Percentiles rank a stretch among this genome's conserved stretches.
These are phyloP conservation scores for Annulohypoxylon truncatum DNA, from an alignment of 2,329 filamentous ascomycete species.

Conservation along the genomic window DNA sequence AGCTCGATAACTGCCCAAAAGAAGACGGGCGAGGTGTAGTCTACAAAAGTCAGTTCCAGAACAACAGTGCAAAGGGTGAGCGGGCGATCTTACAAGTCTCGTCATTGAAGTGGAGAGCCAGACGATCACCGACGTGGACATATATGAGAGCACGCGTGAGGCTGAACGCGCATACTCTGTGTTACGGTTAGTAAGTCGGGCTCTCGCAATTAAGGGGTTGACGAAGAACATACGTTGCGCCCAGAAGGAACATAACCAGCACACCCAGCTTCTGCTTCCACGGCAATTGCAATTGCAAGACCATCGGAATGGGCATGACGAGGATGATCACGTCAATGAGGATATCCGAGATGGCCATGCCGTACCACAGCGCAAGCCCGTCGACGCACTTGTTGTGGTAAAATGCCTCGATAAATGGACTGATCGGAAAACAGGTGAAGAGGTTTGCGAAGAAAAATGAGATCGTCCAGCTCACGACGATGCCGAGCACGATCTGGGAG, in stretches of 20 bases:
- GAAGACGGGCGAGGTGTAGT: constrained; percentile 46
- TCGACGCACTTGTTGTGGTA: constrained; percentile 45
- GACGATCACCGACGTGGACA: constrained; percentile 37
- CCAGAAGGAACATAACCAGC: constrained; percentile 45
- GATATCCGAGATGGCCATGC: constrained; percentile 41
- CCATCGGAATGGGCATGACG: constrained; percentile 45
- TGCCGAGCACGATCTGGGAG: constrained; percentile 29
- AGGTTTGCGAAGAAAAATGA: constrained; percentile 46
- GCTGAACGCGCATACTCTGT: constrained; percentile 42
- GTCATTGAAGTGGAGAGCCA: constrained; percentile 40
- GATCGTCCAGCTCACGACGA: constrained; percentile 40
- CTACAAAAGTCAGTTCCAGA: constrained; percentile 24
- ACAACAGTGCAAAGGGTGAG: too few relatives aligned
- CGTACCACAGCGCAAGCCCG: constrained; percentile 39
- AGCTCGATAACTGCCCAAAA: constrained; percentile 42
- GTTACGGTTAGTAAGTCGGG: constrained; percentile 8
- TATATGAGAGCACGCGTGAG: constrained; percentile 31
- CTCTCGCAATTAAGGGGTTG: background rate
- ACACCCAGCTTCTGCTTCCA: constrained; percentile 43
- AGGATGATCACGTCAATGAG: constrained; percentile 45
- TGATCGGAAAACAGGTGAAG: constrained; percentile 45
- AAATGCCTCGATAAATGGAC: constrained; percentile 42
- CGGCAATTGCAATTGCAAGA: constrained; percentile 44
- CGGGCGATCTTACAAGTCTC: constrained; percentile 43
- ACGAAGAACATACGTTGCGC: constrained; percentile 37